Evolutionary conservation across 257 asterid genomes (phyloP).

Genomic region (Leonotis leonurus): DNA sequence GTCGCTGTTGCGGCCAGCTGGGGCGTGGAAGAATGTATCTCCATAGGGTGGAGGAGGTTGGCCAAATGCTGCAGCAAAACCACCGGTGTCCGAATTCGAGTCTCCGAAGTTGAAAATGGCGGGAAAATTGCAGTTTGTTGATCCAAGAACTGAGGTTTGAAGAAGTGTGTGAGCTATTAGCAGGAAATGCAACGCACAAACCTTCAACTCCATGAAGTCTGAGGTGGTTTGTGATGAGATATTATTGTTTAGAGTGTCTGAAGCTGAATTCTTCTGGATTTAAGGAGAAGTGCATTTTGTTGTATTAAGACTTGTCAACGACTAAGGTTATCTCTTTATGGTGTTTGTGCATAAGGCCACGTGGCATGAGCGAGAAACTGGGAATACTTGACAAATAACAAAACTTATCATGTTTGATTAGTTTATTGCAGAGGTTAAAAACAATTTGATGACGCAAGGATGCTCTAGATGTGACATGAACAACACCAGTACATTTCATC

Average conservation of each 20-base stretch:
- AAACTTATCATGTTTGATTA: neutral
- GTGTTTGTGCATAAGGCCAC: neutral
- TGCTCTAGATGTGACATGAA: neutral
- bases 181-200: neutral
- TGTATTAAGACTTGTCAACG: neutral
- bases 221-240: neutral
- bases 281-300: neutral
- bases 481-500: neutral
- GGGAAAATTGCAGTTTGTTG: constrained; percentile 27
- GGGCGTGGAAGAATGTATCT: constrained; percentile 39
- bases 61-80: constrained; percentile 29
- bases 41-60: constrained; percentile 31
- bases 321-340: neutral
- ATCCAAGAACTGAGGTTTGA: neutral
- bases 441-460: neutral
- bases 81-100: constrained; percentile 73
- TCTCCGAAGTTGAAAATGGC: constrained; percentile 66
- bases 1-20: constrained; percentile 52
- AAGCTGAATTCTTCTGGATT: neutral
- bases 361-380: neutral
- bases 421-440: neutral
- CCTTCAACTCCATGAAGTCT: neutral
- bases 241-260: neutral
- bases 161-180: neutral
- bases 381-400: neutral